Evolutionary conservation across 441 rosid species (phyloP).

Genomic region (Aquilaria agallochum): DNA sequence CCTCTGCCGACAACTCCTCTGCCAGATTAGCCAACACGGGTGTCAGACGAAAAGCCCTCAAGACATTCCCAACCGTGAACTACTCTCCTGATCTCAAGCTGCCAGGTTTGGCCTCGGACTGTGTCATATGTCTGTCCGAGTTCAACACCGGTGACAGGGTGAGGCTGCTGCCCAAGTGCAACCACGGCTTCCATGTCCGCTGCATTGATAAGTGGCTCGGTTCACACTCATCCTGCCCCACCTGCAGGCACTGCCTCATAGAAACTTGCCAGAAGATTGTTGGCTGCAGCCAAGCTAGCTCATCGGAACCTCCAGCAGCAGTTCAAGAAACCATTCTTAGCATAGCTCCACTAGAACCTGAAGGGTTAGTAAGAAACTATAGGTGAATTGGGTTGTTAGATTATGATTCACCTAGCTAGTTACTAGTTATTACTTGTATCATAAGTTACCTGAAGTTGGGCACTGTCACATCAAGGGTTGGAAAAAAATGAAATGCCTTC

Average conservation of each 20-base stretch:
- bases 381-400: conserved; percentile 29
- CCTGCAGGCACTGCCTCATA: conserved; percentile 70
- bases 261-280: conserved; percentile 72
- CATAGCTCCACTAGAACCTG: conserved; percentile 54
- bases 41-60: conserved; percentile 57
- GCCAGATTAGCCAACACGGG: conserved; percentile 51
- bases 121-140: conserved; percentile 68
- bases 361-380: conserved; percentile 41
- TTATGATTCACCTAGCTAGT: not conserved
- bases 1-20: conserved; percentile 11
- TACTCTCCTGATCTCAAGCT: conserved; percentile 50
- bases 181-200: conserved; percentile 71
- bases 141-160: conserved; percentile 51
- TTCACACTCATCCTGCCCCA: conserved; percentile 82
- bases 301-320: conserved; percentile 28
- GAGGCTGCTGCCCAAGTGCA: conserved; percentile 68
- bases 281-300: conserved; percentile 41
- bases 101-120: conserved; percentile 61
- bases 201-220: conserved; percentile 88
- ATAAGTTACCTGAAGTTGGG: conserved; percentile 11
- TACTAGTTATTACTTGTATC: conserved; percentile 5
- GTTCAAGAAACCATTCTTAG: conserved; percentile 34
- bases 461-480: conserved; percentile 6
- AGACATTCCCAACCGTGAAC: conserved; percentile 57
- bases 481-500: conserved; percentile 13